Conservation (phyloP, 441 rosid species). For the Pelargonium citronellum region DNA sequence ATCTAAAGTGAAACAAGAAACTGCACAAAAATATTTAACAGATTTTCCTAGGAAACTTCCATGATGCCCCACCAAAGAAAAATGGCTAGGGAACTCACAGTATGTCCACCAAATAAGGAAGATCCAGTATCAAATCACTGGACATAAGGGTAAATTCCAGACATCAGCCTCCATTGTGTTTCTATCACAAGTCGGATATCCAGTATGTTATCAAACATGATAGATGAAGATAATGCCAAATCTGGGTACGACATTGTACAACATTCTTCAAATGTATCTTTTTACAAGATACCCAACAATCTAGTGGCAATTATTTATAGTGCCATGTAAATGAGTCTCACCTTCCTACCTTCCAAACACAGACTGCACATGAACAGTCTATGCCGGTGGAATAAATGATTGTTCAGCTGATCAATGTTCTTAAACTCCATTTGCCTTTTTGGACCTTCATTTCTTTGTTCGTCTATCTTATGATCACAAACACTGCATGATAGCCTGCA, state of each 20-base stretch:
- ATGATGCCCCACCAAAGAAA: neutral
- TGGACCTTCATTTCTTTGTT: conserved; percentile 19
- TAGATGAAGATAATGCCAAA: conserved; percentile 1
- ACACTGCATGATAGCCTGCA: conserved; percentile 35
- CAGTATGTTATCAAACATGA: neutral
- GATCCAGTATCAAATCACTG: conserved; percentile 10
- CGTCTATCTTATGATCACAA: conserved; percentile 25
- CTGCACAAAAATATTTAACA: neutral
- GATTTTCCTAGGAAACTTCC: conserved; percentile 3
- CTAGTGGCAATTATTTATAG: neutral
- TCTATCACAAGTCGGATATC: conserved; percentile 1
- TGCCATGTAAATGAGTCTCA: conserved; percentile 13
- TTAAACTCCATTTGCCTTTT: conserved; percentile 26
- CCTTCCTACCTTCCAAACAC: conserved; percentile 39
- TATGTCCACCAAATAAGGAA: neutral
- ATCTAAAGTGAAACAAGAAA: neutral
- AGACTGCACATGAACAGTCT: conserved; percentile 32
- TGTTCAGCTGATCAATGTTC: conserved; percentile 33
- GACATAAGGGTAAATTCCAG: conserved; percentile 3
- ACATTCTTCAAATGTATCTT: neutral
- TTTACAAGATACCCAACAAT: neutral
- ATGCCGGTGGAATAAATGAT: conserved; percentile 30
- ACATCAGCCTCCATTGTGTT: conserved; percentile 1
- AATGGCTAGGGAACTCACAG: neutral
- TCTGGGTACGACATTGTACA: neutral